Percentiles rank a stretch among this genome's conserved stretches.
phyloP scores from a whole-genome alignment of 2,329 filamentous ascomycete genomes.

The Botryotinia calthae region DNA sequence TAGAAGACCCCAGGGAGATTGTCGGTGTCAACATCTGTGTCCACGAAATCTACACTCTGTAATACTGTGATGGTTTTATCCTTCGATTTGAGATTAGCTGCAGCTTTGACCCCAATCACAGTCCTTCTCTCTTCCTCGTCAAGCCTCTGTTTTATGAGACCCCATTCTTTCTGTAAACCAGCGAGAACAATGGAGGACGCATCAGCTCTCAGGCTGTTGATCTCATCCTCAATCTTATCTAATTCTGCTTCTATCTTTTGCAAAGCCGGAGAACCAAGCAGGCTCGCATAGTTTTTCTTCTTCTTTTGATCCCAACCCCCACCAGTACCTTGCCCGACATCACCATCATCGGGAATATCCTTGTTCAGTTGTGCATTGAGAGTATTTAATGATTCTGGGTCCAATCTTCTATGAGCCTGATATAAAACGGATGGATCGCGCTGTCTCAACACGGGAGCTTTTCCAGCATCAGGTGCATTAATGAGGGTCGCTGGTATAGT shows the following conservation, averaged over 20 bases:
- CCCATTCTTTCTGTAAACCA: neutral
- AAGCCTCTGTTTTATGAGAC: neutral
- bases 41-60: constrained; percentile 3
- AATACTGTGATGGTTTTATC: constrained; percentile 1
- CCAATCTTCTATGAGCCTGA: neutral
- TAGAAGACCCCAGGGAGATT: constrained; percentile 14
- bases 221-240: neutral
- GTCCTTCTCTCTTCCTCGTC: neutral
- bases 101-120: neutral
- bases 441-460: constrained; percentile 8
- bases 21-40: constrained; percentile 12
- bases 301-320: neutral
- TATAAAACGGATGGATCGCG: constrained; percentile 15
- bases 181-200: neutral
- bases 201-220: neutral
- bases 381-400: neutral
- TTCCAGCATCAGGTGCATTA: neutral
- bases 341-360: neutral
- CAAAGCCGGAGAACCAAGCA: constrained; percentile 1
- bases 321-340: neutral
- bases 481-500: constrained; percentile 5
- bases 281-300: neutral
- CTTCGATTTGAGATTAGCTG: neutral
- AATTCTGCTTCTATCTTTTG: neutral
- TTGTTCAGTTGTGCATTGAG: constrained; percentile 10